Conservation (phyloP, 2,329 filamentous ascomycete species). For the Exophiala aquamarina region DNA sequence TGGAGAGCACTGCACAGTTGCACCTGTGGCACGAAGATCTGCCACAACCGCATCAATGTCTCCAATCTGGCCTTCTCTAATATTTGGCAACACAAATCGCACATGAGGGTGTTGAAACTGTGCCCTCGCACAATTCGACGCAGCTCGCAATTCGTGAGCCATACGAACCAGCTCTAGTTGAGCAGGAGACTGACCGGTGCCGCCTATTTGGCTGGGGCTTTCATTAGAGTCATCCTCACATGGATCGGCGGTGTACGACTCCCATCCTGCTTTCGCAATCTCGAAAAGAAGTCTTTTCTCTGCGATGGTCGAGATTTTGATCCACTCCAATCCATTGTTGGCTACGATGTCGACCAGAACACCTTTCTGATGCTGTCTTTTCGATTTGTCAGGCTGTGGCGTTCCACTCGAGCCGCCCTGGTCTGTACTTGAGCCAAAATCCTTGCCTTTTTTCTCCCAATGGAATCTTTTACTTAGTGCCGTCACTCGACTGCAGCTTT, state of each 20-base stretch:
- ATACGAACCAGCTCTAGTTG: constrained; percentile 61
- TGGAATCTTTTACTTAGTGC: constrained; percentile 58
- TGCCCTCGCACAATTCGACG: constrained; percentile 55
- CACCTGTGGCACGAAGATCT: constrained; percentile 54
- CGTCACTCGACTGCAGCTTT: constrained; percentile 55
- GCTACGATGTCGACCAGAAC: constrained; percentile 66
- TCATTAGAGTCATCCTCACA: constrained; percentile 34
- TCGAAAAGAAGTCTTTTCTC: constrained; percentile 66
- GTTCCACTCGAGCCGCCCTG: background rate
- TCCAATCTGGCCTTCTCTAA: constrained; percentile 49
- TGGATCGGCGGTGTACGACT: constrained; percentile 41
- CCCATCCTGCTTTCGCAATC: constrained; percentile 67
- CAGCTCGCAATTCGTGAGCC: constrained; percentile 58
- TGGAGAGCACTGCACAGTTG: constrained; percentile 37
- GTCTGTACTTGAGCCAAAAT: constrained; percentile 26
- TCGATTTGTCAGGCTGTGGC: background rate
- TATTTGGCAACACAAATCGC: constrained; percentile 61
- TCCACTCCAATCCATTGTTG: constrained; percentile 63
- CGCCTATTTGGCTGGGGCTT: constrained; percentile 28
- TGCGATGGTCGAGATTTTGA: constrained; percentile 66
- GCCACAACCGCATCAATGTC: constrained; percentile 59
- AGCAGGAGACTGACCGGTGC: constrained; percentile 46
- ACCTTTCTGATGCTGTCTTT: constrained; percentile 39
- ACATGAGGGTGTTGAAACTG: constrained; percentile 61
- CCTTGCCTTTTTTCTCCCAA: constrained; percentile 9